These are phyloP conservation scores for Solanum chilense DNA, from an alignment of 257 asterid species.

Conservation along the genomic window DNA sequence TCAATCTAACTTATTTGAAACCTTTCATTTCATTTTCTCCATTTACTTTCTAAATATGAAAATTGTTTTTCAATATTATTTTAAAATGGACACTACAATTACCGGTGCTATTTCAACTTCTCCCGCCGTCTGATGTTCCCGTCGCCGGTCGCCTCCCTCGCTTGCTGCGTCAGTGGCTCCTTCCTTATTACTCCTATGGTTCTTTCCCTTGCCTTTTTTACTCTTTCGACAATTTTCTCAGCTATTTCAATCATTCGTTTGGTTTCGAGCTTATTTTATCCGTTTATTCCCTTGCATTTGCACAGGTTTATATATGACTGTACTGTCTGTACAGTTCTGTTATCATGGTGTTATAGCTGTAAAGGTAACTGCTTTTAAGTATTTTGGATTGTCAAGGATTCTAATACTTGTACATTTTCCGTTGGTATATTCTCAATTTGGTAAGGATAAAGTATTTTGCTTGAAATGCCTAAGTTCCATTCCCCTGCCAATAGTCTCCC, in stretches of 20 bases:
- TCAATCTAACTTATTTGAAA: too few relatives aligned
- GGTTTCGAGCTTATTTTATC: neutral
- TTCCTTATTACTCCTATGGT: neutral
- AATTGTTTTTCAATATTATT: too few relatives aligned
- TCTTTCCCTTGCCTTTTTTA: neutral
- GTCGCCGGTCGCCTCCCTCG: neutral
- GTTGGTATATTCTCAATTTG: neutral
- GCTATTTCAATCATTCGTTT: neutral
- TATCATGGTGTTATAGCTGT: neutral
- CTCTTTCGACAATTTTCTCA: neutral
- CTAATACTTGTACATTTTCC: neutral
- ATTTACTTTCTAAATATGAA: too few relatives aligned
- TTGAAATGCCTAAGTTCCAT: neutral
- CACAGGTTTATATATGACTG: neutral
- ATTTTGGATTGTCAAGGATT: neutral
- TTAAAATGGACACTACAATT: too few relatives aligned
- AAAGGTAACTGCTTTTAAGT: neutral
- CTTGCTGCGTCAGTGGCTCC: neutral
- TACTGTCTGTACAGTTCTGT: neutral
- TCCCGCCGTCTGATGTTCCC: neutral
- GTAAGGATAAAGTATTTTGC: too few relatives aligned
- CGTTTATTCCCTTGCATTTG: neutral
- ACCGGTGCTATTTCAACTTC: too few relatives aligned
- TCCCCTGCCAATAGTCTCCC: neutral
- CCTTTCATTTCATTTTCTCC: too few relatives aligned